Evolutionary conservation across 2,329 filamentous ascomycete genomes (phyloP).

Genomic region (Hypoxylon sp.): DNA sequence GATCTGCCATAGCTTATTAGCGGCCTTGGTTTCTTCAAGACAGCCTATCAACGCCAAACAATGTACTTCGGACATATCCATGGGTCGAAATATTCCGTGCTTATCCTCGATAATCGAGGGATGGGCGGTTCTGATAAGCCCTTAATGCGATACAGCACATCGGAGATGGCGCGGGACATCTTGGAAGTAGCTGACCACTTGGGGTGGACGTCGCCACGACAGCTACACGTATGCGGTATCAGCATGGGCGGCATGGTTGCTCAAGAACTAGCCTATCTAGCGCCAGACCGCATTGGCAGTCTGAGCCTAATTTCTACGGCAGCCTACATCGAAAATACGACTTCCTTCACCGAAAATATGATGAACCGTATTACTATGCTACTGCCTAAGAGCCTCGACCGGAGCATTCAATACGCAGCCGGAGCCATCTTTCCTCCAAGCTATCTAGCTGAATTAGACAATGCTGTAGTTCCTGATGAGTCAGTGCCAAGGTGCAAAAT

Average conservation of each 20-base stretch:
- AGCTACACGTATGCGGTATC: slow-evolving; percentile 79
- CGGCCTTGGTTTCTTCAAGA: slow-evolving; percentile 79
- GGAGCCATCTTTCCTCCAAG: slow-evolving; percentile 73
- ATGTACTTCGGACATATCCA: slow-evolving; percentile 83
- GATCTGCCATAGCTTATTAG: slow-evolving; percentile 75
- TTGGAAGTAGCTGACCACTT: slow-evolving; percentile 76
- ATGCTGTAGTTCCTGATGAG: slow-evolving; percentile 64
- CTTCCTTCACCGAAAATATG: slow-evolving; percentile 75
- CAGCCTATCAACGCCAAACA: slow-evolving; percentile 86
- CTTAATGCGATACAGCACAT: slow-evolving; percentile 81
- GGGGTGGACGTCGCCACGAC: slow-evolving; percentile 71
- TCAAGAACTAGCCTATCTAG: slow-evolving; percentile 78
- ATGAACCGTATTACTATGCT: slow-evolving; percentile 69
- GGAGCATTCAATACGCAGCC: slow-evolving; percentile 75
- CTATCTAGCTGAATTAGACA: slow-evolving; percentile 76
- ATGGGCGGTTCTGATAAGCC: slow-evolving; percentile 87
- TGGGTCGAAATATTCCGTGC: slow-evolving; percentile 76
- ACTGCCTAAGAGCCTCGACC: slow-evolving; percentile 79
- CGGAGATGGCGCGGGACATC: slow-evolving; percentile 85
- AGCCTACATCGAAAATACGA: slow-evolving; percentile 72
- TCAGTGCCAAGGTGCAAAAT: slow-evolving; percentile 58
- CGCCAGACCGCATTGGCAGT: slow-evolving; percentile 67
- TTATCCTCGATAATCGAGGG: slow-evolving; percentile 88
- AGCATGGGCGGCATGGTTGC: slow-evolving; percentile 94
- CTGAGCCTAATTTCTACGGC: slow-evolving; percentile 75